These are phyloP conservation scores for Echinosophora koreensis DNA, from an alignment of 306 rosid species.

Conservation along the genomic window DNA sequence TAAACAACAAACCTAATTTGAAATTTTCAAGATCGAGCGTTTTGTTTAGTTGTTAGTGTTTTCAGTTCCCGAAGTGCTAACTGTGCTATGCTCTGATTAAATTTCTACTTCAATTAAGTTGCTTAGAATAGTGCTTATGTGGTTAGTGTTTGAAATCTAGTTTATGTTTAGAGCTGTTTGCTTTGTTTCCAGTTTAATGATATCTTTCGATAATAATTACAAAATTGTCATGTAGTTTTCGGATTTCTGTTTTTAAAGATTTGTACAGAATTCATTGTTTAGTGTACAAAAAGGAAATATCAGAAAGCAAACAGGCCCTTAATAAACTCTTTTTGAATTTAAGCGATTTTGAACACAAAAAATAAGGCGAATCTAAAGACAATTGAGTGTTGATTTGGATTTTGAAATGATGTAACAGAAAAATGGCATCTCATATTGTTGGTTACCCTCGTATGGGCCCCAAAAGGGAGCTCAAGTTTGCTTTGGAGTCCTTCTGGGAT, in stretches of 20 bases:
- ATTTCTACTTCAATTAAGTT: neutral
- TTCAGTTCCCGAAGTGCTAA: neutral
- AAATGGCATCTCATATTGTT: slow-evolving; percentile 89
- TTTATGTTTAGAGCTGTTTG: no score
- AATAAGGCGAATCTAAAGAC: neutral
- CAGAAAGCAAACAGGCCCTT: no score
- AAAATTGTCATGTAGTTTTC: no score
- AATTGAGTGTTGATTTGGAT: slow-evolving; percentile 27
- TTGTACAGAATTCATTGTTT: no score
- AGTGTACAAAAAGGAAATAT: no score
- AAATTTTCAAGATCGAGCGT: slow-evolving; percentile 28
- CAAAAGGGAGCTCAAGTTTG: slow-evolving; percentile 96
- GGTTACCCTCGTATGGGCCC: slow-evolving; percentile 99
- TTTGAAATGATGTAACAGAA: slow-evolving; percentile 52
- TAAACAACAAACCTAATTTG: no score
- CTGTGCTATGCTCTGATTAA: neutral
- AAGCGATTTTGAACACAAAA: neutral
- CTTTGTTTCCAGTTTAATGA: no score
- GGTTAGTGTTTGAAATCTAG: no score
- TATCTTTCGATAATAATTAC: no score
- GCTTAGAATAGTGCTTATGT: no score
- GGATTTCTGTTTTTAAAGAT: no score
- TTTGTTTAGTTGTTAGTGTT: neutral
- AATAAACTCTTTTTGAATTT: no score
- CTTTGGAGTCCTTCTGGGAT: slow-evolving; percentile 93